A percentile compares a stretch with the other conserved stretches of the same genome.
Evolutionary conservation across 2,329 filamentous ascomycete genomes (phyloP).

Genomic region (Leptographium lundbergii): DNA sequence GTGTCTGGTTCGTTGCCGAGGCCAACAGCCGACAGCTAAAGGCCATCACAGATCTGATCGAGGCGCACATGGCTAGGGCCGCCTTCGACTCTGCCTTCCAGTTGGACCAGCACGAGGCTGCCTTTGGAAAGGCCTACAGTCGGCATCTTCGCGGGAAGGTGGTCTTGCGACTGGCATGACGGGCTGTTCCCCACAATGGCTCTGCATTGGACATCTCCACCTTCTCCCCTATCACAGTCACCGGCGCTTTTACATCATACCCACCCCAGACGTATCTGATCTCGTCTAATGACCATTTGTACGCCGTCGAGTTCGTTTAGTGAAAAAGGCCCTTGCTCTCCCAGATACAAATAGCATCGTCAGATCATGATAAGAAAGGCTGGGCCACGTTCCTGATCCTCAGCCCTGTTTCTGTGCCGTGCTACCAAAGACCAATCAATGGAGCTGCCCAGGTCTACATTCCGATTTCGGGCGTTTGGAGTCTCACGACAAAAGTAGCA

Average conservation of each 20-base stretch:
- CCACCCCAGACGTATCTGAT: too few species aligned
- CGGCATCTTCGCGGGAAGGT: conserved; percentile 11
- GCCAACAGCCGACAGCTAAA: conserved; percentile 11
- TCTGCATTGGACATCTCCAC: not conserved
- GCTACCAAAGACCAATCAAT: not conserved
- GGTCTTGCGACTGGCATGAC: conserved; percentile 8
- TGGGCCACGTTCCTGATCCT: not conserved
- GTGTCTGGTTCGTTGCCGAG: conserved; percentile 7
- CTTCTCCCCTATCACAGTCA: too few species aligned
- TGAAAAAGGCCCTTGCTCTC: not conserved
- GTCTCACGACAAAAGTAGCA: too few species aligned
- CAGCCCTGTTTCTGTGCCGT: not conserved
- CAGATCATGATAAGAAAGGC: not conserved
- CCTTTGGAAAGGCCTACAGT: conserved; percentile 7
- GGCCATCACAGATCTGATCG: conserved; percentile 10
- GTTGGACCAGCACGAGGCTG: conserved; percentile 10
- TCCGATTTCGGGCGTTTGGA: not conserved
- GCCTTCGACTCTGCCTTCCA: conserved; percentile 10
- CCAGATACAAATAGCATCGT: not conserved
- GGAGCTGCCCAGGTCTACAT: not conserved
- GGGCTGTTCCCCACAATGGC: too few species aligned
- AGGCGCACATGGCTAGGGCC: conserved; percentile 3
- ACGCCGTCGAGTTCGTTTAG: too few species aligned
- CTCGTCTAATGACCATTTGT: too few species aligned
- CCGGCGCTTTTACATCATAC: too few species aligned